Conservation (phyloP, 495 filamentous ascomycete species). For the Polyplosphaeria fusca region DNA sequence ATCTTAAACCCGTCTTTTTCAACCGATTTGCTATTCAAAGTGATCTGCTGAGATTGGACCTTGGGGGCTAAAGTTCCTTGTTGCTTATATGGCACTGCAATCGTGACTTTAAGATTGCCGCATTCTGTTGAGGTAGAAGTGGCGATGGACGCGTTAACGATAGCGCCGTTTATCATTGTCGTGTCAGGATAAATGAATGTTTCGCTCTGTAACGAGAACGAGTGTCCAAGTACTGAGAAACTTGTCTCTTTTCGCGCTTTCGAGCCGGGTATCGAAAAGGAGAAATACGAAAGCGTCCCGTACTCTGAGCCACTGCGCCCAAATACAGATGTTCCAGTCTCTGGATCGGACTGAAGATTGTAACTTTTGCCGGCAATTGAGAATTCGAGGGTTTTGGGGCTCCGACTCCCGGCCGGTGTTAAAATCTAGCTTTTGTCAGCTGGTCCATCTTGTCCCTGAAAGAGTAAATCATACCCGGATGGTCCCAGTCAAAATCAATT, state of each 20-base stretch:
- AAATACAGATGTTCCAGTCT: background rate
- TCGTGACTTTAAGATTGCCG: background rate
- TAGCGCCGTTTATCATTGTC: background rate
- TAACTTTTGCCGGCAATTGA: background rate
- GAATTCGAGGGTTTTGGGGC: background rate
- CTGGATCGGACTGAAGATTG: background rate
- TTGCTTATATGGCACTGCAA: background rate
- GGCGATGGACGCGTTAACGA: background rate
- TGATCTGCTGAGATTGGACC: background rate
- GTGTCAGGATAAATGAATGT: background rate
- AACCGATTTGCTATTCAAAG: background rate
- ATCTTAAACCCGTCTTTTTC: background rate
- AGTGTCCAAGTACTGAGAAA: background rate
- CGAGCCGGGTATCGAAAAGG: background rate
- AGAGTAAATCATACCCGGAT: background rate
- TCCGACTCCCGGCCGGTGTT: background rate
- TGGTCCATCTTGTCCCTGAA: background rate
- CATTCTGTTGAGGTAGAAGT: background rate
- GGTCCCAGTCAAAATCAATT: background rate
- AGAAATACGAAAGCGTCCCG: background rate
- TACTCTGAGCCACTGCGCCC: background rate
- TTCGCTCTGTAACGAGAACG: background rate
- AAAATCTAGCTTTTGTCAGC: background rate
- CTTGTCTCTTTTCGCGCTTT: background rate
- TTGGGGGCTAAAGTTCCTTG: background rate